phyloP scores from a whole-genome alignment of 2,329 filamentous ascomycete genomes.

The Ploettnerulaceae sp. region DNA sequence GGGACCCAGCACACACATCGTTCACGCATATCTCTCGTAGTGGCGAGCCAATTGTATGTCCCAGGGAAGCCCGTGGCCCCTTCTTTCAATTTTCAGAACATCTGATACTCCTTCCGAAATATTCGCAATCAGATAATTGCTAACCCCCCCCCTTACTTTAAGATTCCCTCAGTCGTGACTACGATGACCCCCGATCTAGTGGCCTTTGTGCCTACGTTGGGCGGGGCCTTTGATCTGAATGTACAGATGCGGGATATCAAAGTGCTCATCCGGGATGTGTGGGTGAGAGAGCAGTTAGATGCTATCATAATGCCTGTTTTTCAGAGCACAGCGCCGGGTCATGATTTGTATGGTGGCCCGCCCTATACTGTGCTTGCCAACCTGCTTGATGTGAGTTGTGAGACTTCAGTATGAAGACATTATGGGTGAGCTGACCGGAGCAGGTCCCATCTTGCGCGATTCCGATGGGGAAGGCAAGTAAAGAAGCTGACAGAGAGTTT shows the following conservation, averaged over 20 bases:
- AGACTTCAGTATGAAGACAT: not conserved
- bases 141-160: too few relatives aligned
- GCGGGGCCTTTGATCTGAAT: conserved; percentile 13
- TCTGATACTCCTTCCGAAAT: too few relatives aligned
- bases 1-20: conserved; percentile 10
- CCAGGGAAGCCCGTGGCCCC: too few relatives aligned
- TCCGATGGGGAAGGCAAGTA: conserved; percentile 40
- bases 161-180: conserved; percentile 38
- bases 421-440: not conserved
- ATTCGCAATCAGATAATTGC: too few relatives aligned
- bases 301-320: conserved; percentile 23
- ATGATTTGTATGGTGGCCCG: conserved; percentile 46
- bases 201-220: conserved; percentile 17
- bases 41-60: conserved; percentile 44
- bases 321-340: conserved; percentile 45
- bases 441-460: conserved; percentile 49
- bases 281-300: conserved; percentile 36
- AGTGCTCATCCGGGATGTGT: conserved; percentile 38
- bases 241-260: conserved; percentile 20
- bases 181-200: conserved; percentile 13
- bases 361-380: conserved; percentile 48
- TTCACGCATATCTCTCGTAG: conserved; percentile 6
- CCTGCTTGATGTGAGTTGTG: conserved; percentile 43
- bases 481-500: conserved; percentile 35
- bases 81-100: too few relatives aligned